A percentile compares a stretch with the other conserved stretches of the same genome.
These are phyloP conservation scores for Huntiella moniliformis DNA, from an alignment of 2,329 filamentous ascomycete species.

Conservation along the genomic window DNA sequence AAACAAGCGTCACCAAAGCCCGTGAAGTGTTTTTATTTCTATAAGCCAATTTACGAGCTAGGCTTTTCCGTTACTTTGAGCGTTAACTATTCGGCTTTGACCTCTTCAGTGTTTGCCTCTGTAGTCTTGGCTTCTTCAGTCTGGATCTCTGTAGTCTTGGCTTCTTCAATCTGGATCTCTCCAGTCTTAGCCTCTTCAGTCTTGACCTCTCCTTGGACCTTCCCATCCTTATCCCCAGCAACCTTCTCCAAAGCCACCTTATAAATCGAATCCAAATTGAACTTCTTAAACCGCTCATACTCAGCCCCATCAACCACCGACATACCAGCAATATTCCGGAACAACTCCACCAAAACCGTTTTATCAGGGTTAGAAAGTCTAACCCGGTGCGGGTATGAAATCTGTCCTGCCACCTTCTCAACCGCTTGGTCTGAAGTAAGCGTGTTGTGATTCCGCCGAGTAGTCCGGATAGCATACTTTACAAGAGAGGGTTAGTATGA, in stretches of 20 bases:
- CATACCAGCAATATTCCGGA: constrained; percentile 51
- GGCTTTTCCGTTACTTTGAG: background rate
- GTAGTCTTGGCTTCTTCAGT: background rate
- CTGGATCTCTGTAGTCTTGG: background rate
- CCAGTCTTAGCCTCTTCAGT: background rate
- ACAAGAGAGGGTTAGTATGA: background rate
- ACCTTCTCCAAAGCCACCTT: constrained; percentile 16
- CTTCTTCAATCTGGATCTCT: background rate
- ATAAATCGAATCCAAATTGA: constrained; percentile 61
- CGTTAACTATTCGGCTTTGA: background rate
- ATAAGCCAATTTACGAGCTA: too few species aligned
- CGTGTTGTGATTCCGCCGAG: constrained; percentile 51
- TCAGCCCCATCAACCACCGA: constrained; percentile 53
- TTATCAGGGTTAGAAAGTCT: constrained; percentile 62
- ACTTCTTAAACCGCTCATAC: constrained; percentile 57
- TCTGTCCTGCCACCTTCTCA: constrained; percentile 45
- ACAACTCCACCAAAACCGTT: constrained; percentile 63
- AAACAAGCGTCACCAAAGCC: too few species aligned
- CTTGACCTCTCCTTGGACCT: background rate
- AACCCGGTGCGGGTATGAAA: constrained; percentile 53
- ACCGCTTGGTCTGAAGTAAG: constrained; percentile 53
- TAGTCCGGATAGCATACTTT: constrained; percentile 72
- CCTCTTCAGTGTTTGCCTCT: background rate
- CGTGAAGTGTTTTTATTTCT: too few species aligned
- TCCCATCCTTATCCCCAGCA: background rate